Evolutionary conservation across 2,329 filamentous ascomycete genomes (phyloP), one percentile per base, ranked within the genome.

Genomic region (Fusarium beomiforme): DNA sequence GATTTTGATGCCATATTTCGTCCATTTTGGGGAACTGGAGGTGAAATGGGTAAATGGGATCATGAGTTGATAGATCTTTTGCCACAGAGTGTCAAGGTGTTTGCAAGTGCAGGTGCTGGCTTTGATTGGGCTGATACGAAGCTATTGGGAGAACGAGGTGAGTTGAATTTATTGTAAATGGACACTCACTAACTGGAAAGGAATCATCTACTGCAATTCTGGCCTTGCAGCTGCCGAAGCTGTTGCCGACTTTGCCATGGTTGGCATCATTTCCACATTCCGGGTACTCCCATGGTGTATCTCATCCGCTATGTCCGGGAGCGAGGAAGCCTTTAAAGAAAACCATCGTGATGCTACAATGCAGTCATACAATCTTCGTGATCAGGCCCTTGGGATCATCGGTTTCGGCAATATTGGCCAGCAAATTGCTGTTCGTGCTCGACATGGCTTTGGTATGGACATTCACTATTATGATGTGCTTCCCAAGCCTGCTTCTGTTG

Each of bases 161-260:
- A 67, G 69, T 61, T 5, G 10, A n/a, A 4, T 11, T 12, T 12
- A 3, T 21, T 12, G 3, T 24, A 4, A 5, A 13, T 21, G 19
- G 69, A 5, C 4, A 54, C 1, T 8, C 5, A 46, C 59, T 75
- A 24, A 75, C 4, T 11, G 34, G 11, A 1, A 53, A 87, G 87
- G 89, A 39, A 87, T 92, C 68, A 81, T 91, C 55, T 94, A 93
- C 81, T 93, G 91, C 83, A 93, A 94, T 80, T 87, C 89, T 5
- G 91, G 91, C 3, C 85, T 89, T 3, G 91, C 91, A 0, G 91
- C 90, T 37, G 90, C 90, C 10, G 92, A 94, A 75, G 89, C 91
- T 8, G 91, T 93, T 3, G 91, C 91, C 54, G 92, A 94, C 78
- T 89, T 92, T 67, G 89, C 90, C 21, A 84, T 93, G 42, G 90